These are phyloP conservation scores for Tieghemiomyces parasiticus DNA, from an alignment of 192 early-diverging fungal species.

Conservation along the genomic window DNA sequence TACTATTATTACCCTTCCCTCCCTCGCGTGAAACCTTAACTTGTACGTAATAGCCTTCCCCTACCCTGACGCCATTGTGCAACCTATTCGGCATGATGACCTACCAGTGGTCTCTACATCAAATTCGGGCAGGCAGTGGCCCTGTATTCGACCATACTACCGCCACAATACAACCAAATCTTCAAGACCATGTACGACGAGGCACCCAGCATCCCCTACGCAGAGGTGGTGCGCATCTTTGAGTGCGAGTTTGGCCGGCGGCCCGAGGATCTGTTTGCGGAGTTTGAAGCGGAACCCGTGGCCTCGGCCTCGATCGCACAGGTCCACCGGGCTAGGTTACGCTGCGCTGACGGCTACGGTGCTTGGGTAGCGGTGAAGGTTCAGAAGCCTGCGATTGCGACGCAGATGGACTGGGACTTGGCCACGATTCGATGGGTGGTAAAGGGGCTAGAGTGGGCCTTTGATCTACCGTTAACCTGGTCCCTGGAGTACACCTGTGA, in stretches of 20 bases:
- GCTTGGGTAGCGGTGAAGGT: conserved; percentile 75
- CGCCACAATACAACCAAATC: conserved; percentile 37
- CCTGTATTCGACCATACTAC: conserved; percentile 43
- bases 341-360: conserved; percentile 36
- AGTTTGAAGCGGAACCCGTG: conserved; percentile 50
- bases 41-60: too few species aligned
- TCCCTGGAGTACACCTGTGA: conserved; percentile 50
- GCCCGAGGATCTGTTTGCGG: conserved; percentile 47
- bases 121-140: conserved; percentile 76
- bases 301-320: conserved; percentile 92
- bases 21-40: too few species aligned
- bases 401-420: conserved; percentile 79
- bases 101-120: conserved; percentile 74
- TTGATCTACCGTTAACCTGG: conserved; percentile 75
- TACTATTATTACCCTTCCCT: too few species aligned
- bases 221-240: conserved; percentile 47
- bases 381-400: conserved; percentile 76
- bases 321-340: conserved; percentile 60
- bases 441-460: conserved; percentile 49
- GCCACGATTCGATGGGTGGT: conserved; percentile 45
- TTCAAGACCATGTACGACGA: conserved; percentile 62
- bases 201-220: conserved; percentile 60
- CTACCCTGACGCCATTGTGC: too few species aligned
- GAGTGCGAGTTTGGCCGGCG: conserved; percentile 42
- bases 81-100: too few species aligned